A percentile compares a stretch with the other conserved stretches of the same genome.
These are phyloP conservation scores for Galerina sulciceps DNA, from an alignment of 768 basidiomycete genomes.

Conservation along the genomic window DNA sequence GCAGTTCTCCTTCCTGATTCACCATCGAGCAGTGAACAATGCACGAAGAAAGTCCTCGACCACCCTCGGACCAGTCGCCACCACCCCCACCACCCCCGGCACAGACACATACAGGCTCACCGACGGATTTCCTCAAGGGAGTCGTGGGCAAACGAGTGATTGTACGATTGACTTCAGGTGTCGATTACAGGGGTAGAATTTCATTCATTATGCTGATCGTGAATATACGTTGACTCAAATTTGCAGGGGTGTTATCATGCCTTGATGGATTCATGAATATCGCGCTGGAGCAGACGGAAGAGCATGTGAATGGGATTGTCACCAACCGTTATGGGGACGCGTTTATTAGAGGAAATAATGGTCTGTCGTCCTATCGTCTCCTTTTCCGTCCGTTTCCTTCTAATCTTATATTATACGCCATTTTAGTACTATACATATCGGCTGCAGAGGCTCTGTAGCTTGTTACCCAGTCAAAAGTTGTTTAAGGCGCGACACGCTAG, in stretches of 20 bases:
- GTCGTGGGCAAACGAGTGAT: constrained; percentile 97
- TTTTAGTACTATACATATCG: constrained; percentile 77
- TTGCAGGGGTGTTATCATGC: constrained; percentile 86
- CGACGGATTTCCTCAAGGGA: constrained; percentile 91
- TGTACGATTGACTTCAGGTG: constrained; percentile 88
- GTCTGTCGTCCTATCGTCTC: constrained; percentile 37
- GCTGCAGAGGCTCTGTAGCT: constrained; percentile 57
- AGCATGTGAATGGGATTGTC: constrained; percentile 85
- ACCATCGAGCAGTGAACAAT: constrained; percentile 6
- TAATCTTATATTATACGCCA: constrained; percentile 4
- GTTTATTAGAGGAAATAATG: constrained; percentile 94
- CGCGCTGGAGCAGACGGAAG: constrained; percentile 95
- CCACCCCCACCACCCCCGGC: constrained; percentile 55
- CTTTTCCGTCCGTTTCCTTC: background rate
- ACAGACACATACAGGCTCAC: constrained; percentile 70
- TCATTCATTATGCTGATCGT: background rate
- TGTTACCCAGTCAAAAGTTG: no score
- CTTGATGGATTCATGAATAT: constrained; percentile 99
- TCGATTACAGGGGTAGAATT: constrained; percentile 86
- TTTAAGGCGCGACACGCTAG: no score
- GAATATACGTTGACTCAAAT: background rate
- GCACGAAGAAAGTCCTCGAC: constrained; percentile 30
- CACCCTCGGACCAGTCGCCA: constrained; percentile 34
- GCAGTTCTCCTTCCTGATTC: no score
- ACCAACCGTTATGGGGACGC: constrained; percentile 95